Conservation (phyloP, 768 basidiomycete genomes). For the Rhizopogon sp. region DNA sequence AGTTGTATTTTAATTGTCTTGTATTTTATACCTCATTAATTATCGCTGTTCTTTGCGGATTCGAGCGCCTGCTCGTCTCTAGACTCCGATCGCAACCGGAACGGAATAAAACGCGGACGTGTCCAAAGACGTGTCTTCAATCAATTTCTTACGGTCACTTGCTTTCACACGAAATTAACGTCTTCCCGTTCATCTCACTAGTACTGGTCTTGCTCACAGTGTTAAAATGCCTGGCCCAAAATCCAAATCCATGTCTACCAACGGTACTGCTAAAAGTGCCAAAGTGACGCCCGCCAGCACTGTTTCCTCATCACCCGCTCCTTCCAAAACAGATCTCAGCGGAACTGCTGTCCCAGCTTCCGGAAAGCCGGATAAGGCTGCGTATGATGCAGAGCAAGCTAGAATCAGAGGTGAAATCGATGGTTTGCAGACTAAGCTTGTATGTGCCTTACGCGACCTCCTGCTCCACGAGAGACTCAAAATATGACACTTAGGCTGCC, state of each 20-base stretch:
- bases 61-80: background rate
- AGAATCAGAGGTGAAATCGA: conserved; percentile 82
- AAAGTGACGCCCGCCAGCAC: conserved; percentile 21
- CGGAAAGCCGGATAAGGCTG: conserved; percentile 79
- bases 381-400: conserved; percentile 83
- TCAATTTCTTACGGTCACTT: background rate
- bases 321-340: conserved; percentile 13
- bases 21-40: conserved; percentile 1
- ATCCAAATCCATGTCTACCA: conserved; percentile 46
- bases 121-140: background rate
- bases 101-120: background rate
- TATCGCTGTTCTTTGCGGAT: background rate
- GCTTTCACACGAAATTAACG: conserved; percentile 8
- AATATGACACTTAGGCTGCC: conserved; percentile 40
- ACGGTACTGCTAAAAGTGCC: conserved; percentile 36
- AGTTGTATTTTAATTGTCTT: conserved; percentile 49
- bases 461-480: background rate
- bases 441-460: conserved; percentile 32
- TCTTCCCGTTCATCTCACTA: conserved; percentile 13
- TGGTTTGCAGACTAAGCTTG: conserved; percentile 70
- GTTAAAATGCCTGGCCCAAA: conserved; percentile 39
- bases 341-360: conserved; percentile 23
- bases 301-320: conserved; percentile 20
- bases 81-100: background rate
- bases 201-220: conserved; percentile 2